Percentiles rank a stretch among this genome's conserved stretches.
Evolutionary conservation across 257 asterid species (phyloP).

Genomic region (Primulina eburnea): DNA sequence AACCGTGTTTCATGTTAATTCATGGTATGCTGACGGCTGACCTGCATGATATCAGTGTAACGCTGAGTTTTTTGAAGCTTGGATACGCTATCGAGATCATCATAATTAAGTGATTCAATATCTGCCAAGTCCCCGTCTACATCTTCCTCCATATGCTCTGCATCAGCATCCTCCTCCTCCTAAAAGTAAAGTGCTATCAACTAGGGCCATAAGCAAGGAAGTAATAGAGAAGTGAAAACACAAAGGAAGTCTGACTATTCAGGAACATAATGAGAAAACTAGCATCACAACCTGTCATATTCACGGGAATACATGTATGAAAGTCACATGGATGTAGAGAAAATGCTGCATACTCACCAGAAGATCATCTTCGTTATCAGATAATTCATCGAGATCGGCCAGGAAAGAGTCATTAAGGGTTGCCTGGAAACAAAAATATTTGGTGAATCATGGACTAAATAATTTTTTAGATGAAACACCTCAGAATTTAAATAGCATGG

Average conservation of each 20-base stretch:
- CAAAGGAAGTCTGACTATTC: background rate
- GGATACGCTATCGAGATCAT: slow-evolving; percentile 89
- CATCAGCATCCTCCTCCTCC: slow-evolving; percentile 62
- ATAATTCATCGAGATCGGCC: slow-evolving; percentile 94
- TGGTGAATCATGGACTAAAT: background rate
- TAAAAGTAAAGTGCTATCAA: slow-evolving; percentile 32
- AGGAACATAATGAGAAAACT: background rate
- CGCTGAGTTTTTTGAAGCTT: slow-evolving; percentile 82
- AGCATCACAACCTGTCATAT: slow-evolving; percentile 2
- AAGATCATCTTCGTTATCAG: slow-evolving; percentile 81
- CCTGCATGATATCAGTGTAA: slow-evolving; percentile 74
- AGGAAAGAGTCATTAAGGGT: slow-evolving; percentile 92
- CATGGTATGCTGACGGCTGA: slow-evolving; percentile 25
- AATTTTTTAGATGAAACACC: background rate
- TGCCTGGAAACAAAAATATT: slow-evolving; percentile 54
- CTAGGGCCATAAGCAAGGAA: slow-evolving; percentile 8
- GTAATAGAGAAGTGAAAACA: slow-evolving; percentile 18
- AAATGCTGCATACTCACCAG: slow-evolving; percentile 46
- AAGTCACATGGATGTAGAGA: background rate
- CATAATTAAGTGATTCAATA: slow-evolving; percentile 85
- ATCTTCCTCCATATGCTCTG: slow-evolving; percentile 84
- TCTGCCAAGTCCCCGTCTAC: slow-evolving; percentile 85
- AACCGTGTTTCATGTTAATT: slow-evolving; percentile 19
- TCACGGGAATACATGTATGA: background rate
- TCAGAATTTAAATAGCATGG: background rate